A percentile compares a stretch with the other conserved stretches of the same genome.
Evolutionary conservation across 306 rosid genomes (phyloP).

Genomic region (Dalbergia cultrata): DNA sequence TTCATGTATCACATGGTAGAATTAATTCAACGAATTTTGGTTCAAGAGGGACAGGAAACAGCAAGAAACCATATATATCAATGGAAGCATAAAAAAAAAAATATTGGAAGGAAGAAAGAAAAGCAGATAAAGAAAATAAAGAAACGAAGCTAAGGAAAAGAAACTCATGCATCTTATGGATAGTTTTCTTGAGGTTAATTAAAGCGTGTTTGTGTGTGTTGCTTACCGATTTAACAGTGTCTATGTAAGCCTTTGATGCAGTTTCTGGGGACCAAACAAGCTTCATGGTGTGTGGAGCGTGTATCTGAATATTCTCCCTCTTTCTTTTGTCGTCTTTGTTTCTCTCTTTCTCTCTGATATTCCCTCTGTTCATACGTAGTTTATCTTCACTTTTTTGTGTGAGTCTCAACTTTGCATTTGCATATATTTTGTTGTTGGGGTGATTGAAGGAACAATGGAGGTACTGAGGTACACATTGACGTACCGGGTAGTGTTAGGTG

Average conservation of each 20-base stretch:
- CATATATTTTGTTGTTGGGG: not conserved
- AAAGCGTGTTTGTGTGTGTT: too few relatives aligned
- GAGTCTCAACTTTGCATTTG: not conserved
- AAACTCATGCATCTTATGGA: not conserved
- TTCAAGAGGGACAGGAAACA: not conserved
- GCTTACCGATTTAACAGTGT: conserved; percentile 83
- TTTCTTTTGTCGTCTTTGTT: not conserved
- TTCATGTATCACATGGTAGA: not conserved
- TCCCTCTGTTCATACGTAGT: not conserved
- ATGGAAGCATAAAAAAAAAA: not conserved
- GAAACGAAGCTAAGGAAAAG: not conserved
- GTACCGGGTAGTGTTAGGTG: conserved; percentile 40
- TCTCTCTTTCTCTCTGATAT: not conserved
- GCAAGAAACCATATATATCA: not conserved
- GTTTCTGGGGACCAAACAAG: conserved; percentile 94
- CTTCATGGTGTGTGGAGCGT: conserved; percentile 64
- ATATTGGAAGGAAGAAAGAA: not conserved
- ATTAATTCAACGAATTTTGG: not conserved
- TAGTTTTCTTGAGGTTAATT: too few relatives aligned
- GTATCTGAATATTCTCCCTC: not conserved
- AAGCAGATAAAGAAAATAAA: not conserved
- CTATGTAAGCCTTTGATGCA: conserved; percentile 79
- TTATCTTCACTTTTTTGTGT: not conserved
- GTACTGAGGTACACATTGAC: conserved; percentile 45
- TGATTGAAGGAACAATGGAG: not conserved